phyloP scores from a whole-genome alignment of 1,284 basidiomycete species.

The Volvariella volvacea region DNA sequence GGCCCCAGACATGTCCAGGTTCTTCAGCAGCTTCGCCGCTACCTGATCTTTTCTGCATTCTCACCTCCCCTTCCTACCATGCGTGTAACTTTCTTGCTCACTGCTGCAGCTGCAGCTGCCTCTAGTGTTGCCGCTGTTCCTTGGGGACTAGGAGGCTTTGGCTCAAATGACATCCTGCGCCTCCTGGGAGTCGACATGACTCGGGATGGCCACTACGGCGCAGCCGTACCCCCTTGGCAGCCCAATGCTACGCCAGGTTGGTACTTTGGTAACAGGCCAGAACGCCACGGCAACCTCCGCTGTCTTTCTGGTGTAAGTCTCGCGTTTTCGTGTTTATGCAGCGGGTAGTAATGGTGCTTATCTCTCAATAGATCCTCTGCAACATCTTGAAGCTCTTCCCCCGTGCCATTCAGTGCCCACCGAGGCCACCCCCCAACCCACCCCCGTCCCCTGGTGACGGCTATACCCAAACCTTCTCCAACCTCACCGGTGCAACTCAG shows the following conservation, averaged over 20 bases:
- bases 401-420: not conserved
- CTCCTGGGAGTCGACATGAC: not conserved
- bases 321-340: not conserved
- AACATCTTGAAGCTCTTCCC: slow-evolving; percentile 3
- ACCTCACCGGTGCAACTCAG: slow-evolving; percentile 23
- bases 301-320: slow-evolving; percentile 13
- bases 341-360: not conserved
- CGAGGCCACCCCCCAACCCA: slow-evolving; percentile 8
- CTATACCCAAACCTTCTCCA: slow-evolving; percentile 20
- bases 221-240: slow-evolving; percentile 21
- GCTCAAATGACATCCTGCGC: not conserved
- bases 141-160: not conserved
- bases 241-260: slow-evolving; percentile 18
- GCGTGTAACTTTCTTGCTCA: not conserved
- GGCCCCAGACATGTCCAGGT: too few relatives aligned
- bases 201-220: slow-evolving; percentile 19
- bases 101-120: not conserved
- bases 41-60: not conserved
- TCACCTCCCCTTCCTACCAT: not conserved
- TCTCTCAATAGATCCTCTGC: slow-evolving; percentile 15
- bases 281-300: slow-evolving; percentile 12
- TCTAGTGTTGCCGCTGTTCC: not conserved
- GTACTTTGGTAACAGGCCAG: slow-evolving; percentile 21
- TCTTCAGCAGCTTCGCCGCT: not conserved
- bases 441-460: slow-evolving; percentile 15